These are phyloP conservation scores for Gigaspora rosea DNA, from an alignment of 192 early-diverging fungal species.

Conservation along the genomic window DNA sequence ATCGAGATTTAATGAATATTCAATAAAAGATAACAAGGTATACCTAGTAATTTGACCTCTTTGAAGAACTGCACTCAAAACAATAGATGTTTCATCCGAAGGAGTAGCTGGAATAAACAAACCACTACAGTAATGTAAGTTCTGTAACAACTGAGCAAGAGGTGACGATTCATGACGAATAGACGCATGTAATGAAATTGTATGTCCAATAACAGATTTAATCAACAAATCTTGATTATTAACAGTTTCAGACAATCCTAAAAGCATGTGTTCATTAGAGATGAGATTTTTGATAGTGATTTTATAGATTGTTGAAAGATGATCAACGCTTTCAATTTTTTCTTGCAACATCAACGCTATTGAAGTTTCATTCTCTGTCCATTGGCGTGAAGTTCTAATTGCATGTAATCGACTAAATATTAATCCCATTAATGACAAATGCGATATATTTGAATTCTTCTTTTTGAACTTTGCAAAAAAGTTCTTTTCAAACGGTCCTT, in stretches of 20 bases:
- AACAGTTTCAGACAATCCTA: neutral
- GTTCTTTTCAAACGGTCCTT: neutral
- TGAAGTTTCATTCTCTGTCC: neutral
- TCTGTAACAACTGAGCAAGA: conserved; percentile 19
- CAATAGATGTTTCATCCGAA: conserved; percentile 19
- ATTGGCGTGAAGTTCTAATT: conserved; percentile 5
- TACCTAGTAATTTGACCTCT: conserved; percentile 13
- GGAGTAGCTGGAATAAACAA: conserved; percentile 11
- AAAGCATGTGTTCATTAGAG: conserved; percentile 10
- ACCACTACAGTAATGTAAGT: neutral
- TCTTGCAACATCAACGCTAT: neutral
- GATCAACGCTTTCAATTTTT: neutral
- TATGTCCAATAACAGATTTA: conserved; percentile 26
- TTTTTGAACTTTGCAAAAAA: neutral
- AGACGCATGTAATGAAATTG: conserved; percentile 20
- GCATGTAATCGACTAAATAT: conserved; percentile 2
- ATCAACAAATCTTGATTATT: conserved; percentile 22
- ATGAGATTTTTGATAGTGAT: neutral
- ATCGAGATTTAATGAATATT: neutral
- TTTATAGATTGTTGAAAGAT: conserved; percentile 1
- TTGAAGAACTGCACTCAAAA: conserved; percentile 15
- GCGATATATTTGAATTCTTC: neutral
- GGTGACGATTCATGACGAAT: conserved; percentile 16
- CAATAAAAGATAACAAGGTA: neutral
- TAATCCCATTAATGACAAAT: conserved; percentile 17